Evolutionary conservation across 768 basidiomycete species (phyloP).

Genomic region (Leccinum uliginosum): DNA sequence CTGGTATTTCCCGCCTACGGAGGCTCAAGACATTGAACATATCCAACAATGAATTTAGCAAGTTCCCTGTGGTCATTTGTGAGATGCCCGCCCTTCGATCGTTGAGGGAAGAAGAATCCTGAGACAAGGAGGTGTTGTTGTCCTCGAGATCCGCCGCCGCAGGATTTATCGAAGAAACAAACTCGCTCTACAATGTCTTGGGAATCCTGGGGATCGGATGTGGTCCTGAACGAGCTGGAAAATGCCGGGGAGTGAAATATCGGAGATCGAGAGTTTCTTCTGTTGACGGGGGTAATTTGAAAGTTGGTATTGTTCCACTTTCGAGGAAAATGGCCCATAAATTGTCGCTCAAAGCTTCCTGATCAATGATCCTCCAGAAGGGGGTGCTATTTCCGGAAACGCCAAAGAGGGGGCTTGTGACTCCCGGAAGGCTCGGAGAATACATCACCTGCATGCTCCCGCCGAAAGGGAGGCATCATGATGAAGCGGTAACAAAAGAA

Average conservation of each 20-base stretch:
- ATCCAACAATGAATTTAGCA: constrained; percentile 90
- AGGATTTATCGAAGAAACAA: constrained; percentile 26
- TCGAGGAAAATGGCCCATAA: constrained; percentile 16
- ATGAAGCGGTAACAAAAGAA: constrained; percentile 6
- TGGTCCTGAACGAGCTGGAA: not conserved
- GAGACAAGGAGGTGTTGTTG: not conserved
- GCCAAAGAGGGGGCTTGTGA: constrained; percentile 16
- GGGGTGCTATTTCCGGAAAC: constrained; percentile 27
- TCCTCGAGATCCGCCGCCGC: constrained; percentile 15
- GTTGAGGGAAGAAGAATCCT: constrained; percentile 5
- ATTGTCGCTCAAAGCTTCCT: constrained; percentile 27
- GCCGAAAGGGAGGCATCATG: constrained; percentile 11
- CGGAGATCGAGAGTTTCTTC: constrained; percentile 3
- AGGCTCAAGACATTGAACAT: constrained; percentile 79
- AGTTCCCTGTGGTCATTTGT: constrained; percentile 70
- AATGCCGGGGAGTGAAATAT: constrained; percentile 5
- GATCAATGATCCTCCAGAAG: constrained; percentile 22
- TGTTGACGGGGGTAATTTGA: constrained; percentile 23
- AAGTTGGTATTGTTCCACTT: constrained; percentile 15
- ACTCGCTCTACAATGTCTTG: constrained; percentile 10
- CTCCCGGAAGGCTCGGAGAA: constrained; percentile 24
- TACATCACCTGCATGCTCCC: constrained; percentile 13
- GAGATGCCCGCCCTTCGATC: constrained; percentile 56
- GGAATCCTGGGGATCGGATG: not conserved
- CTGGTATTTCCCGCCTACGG: constrained; percentile 74